Base-by-base conservation (phyloP, 139 green algal genomes). In the Trebouxia sp. region DNA sequence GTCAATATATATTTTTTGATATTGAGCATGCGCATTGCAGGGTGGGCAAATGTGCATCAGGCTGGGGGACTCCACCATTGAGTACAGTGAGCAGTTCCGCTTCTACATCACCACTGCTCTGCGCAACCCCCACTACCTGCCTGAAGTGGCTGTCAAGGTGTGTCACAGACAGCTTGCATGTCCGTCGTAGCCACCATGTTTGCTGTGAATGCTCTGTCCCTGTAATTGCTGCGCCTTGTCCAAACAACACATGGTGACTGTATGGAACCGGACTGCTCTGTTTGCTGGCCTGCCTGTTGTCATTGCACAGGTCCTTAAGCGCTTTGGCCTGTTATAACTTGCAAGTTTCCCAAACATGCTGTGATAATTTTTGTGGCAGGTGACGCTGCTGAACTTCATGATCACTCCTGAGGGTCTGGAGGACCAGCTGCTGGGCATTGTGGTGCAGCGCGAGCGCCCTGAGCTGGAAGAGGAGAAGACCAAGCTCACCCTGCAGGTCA, bases 51-150 rank as follows among this genome's bases (percentile, higher is more conserved):
- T 88, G 42, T 89, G 72, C 78, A 95, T 96, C 78, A 79, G 85
- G 1, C 83, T 96, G n/a, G 92, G 93, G 9, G 93, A 97, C 80
- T 76, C 84, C 14, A 88, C 84, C 12, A 89, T 97, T 26, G 91
- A 95, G 87, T 97, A 95, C 88, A 84, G 76, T 56, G 85, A 92
- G 30, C 69, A 89, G 65, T 97, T 97, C 85, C 87, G 85, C 82
- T 94, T 97, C 85, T 97, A 96, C 87, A 95, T 97, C 82, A 97
- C 93, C 75, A 96, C 93, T 45, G 95, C 96, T 84, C 84, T 96
- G 65, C 86, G 92, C 48, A 97, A 97, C 85, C 93, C 93, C 37
- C 93, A 97, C 84, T 97, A 94, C 80, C 83, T 91, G 14, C 93
- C 93, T 43, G 92, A 96, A 80, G 78, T 96, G 14, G 90, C 84